Percentiles rank a stretch among this genome's conserved stretches.
Evolutionary conservation across 192 early-diverging fungal species (phyloP).

Genomic region (Mortierella antarctica): DNA sequence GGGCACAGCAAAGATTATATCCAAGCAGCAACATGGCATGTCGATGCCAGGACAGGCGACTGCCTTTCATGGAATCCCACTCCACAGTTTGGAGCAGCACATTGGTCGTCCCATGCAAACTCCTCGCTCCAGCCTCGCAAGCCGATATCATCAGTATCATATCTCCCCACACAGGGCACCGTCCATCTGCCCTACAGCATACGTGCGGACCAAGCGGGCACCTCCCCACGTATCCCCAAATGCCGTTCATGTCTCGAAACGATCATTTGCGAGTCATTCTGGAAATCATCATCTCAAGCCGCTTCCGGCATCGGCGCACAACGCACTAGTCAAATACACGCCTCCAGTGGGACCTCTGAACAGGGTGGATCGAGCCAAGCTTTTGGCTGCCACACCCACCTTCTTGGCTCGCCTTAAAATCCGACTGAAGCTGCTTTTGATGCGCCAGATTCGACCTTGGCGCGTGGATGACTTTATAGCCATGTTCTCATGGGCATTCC

Average conservation of each 20-base stretch:
- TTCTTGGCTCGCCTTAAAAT: slow-evolving; percentile 72
- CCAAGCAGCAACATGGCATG: slow-evolving; percentile 25
- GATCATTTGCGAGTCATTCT: slow-evolving; percentile 9
- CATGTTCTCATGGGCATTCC: slow-evolving; percentile 87
- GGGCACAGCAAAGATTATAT: slow-evolving; percentile 29
- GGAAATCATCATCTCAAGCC: background rate
- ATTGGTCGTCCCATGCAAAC: background rate
- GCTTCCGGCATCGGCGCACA: slow-evolving; percentile 3
- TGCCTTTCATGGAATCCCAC: slow-evolving; percentile 1
- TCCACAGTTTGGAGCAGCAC: background rate
- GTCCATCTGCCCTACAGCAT: background rate
- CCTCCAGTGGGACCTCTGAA: slow-evolving; percentile 38
- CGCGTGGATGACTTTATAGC: slow-evolving; percentile 91
- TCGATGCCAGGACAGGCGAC: slow-evolving; percentile 11
- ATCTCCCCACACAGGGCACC: background rate
- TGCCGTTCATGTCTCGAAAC: slow-evolving; percentile 2
- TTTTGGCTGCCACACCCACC: slow-evolving; percentile 67
- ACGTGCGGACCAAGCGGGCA: slow-evolving; percentile 11
- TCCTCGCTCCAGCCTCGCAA: background rate
- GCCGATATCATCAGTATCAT: slow-evolving; percentile 7
- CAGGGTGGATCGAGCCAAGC: slow-evolving; percentile 55
- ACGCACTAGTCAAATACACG: slow-evolving; percentile 46
- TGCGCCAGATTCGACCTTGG: slow-evolving; percentile 78
- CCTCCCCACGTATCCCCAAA: slow-evolving; percentile 13
- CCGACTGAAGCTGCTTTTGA: slow-evolving; percentile 68